Base-by-base conservation (phyloP, 306 rosid species). In the Cucurbita argyrosperma region DNA sequence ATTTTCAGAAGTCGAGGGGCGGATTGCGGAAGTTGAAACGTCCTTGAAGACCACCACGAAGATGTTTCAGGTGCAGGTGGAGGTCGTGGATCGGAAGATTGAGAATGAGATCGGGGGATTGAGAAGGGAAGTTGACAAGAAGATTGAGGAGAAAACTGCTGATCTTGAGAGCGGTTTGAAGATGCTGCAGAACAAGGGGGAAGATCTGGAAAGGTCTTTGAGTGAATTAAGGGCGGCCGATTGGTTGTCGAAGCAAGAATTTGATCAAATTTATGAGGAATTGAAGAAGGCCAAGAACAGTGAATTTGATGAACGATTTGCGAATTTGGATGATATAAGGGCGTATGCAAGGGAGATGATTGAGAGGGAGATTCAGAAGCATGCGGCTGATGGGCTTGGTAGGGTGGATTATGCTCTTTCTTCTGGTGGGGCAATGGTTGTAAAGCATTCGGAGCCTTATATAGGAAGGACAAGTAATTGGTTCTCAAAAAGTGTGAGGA, bases 301-400 rank as follows among this genome's bases (percentile, higher is more conserved):
- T 62, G 80, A 76, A 43, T 66, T 56, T 71, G 89, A 71, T 7
- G 79, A 54, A 14, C 68, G 80, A 11, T 84, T 76, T 79, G 84
- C 63, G 12, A 84, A 79, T 66, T 88, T 91, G 85, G 90, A 89
- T 83, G 97, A 85, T 70, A 78, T 95, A 59, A 88, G 88, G 78
- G 88, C 86, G 0, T 85, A 80, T 73, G 97, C 96, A 0, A 91
- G 86, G 76, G 87, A 79, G 71, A 75, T 85, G 80, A 81, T 91
- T 57, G 82, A 80, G 85, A 87, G 77, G 82, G 97, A 89, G 86
- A 88, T 95, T 42, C 90, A 89, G 83, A 95, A 82, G 78, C 97
- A 95, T 62, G 90, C 90, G 5, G 96, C 96, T 1, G 99, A 95
- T 74, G 99, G 99, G 72, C 89, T 95, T 68, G 99, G 93, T 23